phyloP scores from a whole-genome alignment of 2,329 filamentous ascomycete genomes.

The Colletotrichum camelliae region DNA sequence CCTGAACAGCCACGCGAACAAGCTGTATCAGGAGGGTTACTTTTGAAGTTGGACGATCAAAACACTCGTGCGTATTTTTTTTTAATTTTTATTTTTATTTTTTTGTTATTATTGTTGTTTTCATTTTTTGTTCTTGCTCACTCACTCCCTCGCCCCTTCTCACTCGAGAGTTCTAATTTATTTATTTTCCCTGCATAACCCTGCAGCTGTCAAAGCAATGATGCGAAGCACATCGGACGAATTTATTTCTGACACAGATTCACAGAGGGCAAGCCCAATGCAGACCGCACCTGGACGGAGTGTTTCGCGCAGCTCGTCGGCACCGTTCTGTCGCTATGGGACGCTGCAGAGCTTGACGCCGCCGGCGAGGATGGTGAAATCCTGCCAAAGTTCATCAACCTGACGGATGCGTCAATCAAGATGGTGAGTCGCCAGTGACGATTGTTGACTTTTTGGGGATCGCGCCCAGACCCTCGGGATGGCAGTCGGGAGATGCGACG shows the following conservation, averaged over 20 bases:
- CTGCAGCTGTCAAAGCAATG: not conserved
- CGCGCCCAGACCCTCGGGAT: not conserved
- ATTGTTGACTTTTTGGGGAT: not conserved
- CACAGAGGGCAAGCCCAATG: slow-evolving; percentile 83
- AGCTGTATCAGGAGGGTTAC: slow-evolving; percentile 97
- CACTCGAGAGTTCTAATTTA: not conserved
- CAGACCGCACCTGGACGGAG: slow-evolving; percentile 91
- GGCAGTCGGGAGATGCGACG: not conserved
- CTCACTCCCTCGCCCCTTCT: not conserved
- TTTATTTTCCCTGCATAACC: not conserved
- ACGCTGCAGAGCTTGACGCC: slow-evolving; percentile 87
- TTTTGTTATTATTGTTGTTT: not conserved
- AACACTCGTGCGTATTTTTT: slow-evolving; percentile 74
- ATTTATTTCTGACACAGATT: not conserved
- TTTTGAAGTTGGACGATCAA: slow-evolving; percentile 97
- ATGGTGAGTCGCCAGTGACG: slow-evolving; percentile 69
- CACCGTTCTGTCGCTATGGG: slow-evolving; percentile 94
- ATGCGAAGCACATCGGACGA: not conserved
- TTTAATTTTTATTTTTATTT: slow-evolving; percentile 26
- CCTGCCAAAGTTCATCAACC: slow-evolving; percentile 90
- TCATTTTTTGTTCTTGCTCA: not conserved
- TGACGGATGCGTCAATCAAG: slow-evolving; percentile 96
- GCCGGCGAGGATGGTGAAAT: slow-evolving; percentile 86
- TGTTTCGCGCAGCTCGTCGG: slow-evolving; percentile 97
- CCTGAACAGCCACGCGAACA: slow-evolving; percentile 93